Conservation (phyloP, 441 rosid species). For the Macaranga tanarius region DNA sequence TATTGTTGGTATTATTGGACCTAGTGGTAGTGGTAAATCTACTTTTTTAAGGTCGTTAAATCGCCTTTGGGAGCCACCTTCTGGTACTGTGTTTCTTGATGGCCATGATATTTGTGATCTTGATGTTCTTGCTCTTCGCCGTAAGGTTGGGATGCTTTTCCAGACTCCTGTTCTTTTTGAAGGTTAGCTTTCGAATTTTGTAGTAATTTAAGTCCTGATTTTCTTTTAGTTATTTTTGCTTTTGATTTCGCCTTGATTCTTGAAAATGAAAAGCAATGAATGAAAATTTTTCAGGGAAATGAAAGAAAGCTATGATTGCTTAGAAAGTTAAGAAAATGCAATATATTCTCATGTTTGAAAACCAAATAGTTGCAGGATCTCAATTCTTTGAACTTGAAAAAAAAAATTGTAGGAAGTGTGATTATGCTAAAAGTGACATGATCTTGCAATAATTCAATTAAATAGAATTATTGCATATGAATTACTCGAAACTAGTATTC, state of each 20-base stretch:
- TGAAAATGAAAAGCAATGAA: not conserved
- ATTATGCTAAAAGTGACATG: too few relatives aligned
- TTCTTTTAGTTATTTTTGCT: not conserved
- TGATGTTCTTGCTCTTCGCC: constrained; percentile 75
- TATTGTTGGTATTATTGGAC: constrained; percentile 84
- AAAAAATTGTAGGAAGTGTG: too few relatives aligned
- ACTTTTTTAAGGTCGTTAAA: constrained; percentile 73
- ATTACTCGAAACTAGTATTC: too few relatives aligned
- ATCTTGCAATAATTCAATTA: too few relatives aligned
- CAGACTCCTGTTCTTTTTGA: constrained; percentile 86
- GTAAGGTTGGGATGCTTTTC: constrained; percentile 94
- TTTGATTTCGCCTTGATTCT: not conserved
- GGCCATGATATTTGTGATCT: constrained; percentile 57
- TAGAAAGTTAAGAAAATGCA: too few relatives aligned
- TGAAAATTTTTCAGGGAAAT: too few relatives aligned
- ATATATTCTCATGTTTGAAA: too few relatives aligned
- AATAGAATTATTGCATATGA: too few relatives aligned
- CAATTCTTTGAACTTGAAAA: too few relatives aligned
- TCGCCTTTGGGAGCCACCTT: constrained; percentile 86
- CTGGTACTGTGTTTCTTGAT: constrained; percentile 60
- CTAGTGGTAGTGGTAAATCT: constrained; percentile 92
- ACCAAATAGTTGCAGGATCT: too few relatives aligned
- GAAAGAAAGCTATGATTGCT: too few relatives aligned
- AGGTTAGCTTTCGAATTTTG: constrained; percentile 33
- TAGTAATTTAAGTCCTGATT: not conserved